Evolutionary conservation across 2,329 filamentous ascomycete species (phyloP), one percentile per base, ranked within the genome.

Genomic region (Rasamsonia emersonii): DNA sequence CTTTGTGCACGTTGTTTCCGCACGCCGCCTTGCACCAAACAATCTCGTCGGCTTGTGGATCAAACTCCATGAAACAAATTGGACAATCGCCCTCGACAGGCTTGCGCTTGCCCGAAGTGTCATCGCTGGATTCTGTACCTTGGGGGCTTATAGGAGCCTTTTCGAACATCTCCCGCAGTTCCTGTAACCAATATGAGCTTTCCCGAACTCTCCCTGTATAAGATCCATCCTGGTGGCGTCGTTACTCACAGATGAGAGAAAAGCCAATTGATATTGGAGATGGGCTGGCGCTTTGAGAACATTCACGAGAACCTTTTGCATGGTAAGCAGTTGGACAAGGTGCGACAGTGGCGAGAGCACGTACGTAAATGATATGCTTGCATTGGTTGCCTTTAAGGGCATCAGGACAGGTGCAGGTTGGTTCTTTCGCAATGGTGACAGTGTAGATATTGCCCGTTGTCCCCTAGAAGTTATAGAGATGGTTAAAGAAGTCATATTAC

Each of bases 391-490:
- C 70, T 36, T 71, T 71, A 19, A 28, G 38, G 5, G 58, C 59
- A 50, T 76, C 68, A 0, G 71, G 71, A 47, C 74, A 78, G 35
- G 62, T 62, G 51, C 74, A 78, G 4, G 43, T 56, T 0, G 74
- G 73, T 8, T 63, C 44, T 32, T 69, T 67, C 36, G 56, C 52
- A 32, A 81, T 70, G 8, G 53, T 61, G 19, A 75, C 65, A n/a
- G 61, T 68, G 53, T 81, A 79, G 11, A 79, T 54, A 42, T 79
- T 79, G 10, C 75, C 75, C 0, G 73, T 78, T 4, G 67, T 65
- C 11, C 77, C 77, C n/a, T n/a, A n/a, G n/a, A n/a, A n/a, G n/a
- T n/a, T n/a, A n/a, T n/a, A n/a, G n/a, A n/a, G n/a, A n/a, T n/a
- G n/a, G n/a, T n/a, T n/a, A n/a, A n/a, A n/a, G n/a, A n/a, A n/a